Base-by-base conservation (phyloP, 495 filamentous ascomycete genomes). In the Podospora australis region DNA sequence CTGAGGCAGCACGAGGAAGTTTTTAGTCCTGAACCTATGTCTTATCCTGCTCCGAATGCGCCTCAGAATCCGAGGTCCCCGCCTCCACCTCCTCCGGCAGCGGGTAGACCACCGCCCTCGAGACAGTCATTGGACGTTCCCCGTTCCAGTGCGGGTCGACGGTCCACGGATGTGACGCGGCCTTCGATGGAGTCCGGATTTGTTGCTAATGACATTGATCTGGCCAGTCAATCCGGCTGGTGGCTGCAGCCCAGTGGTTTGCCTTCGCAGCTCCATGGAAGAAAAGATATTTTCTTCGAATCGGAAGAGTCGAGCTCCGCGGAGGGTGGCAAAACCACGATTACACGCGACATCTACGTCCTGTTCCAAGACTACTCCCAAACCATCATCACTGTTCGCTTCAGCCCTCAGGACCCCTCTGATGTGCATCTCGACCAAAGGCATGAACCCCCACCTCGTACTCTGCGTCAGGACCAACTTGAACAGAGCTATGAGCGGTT, bases 351-450 rank as follows among this genome's bases (percentile, higher is more conserved):
- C 43, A 75, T 96, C 23, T 95, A 84, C 58, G 71, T 96, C 21
- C 74, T 98, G 2, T 97, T 84, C 70, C 83, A 88, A 49, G 92
- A 98, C 66, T 97, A 97, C 64, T 96, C 90, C 13, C 92, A 97
- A 62, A 97, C 90, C 1, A 70, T 96, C 50, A 78, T 97, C 57
- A 87, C 82, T 0, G 87, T 82, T 23, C 82, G 77, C 49, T 97
- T 84, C 65, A 87, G 96, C 64, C 70, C 81, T 2, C 74, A 81
- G 36, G 82, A 95, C 56, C 78, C 86, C 6, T 66, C 74, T 28
- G 82, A 89, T 55, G 83, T 82, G 8, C 66, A 71, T 2, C 63
- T 96, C 7, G 87, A 94, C 53, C 92, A 98, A 65, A 81, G 84
- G 16, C 92, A 98, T 55, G 87, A 97, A 56, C 68, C 77, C 1